Evolutionary conservation across 2,329 filamentous ascomycete species (phyloP).

Genomic region (Aspergillus pseudoviridinutans): DNA sequence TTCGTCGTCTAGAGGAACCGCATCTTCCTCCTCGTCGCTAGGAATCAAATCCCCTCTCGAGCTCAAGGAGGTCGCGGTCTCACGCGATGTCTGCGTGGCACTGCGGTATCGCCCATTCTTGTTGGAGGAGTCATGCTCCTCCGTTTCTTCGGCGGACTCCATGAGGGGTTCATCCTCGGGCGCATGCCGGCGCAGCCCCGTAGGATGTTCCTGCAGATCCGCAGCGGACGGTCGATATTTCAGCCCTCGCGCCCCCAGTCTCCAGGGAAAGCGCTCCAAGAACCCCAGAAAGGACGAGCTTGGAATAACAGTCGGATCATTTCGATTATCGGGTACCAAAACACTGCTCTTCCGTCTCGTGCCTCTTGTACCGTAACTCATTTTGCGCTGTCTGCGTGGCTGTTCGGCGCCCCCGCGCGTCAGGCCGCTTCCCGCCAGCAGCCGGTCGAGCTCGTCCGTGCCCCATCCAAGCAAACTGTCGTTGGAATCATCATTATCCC

Average conservation of each 20-base stretch:
- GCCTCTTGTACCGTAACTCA: conserved; percentile 80
- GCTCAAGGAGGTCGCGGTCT: conserved; percentile 79
- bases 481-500: conserved; percentile 65
- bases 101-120: conserved; percentile 57
- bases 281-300: conserved; percentile 84
- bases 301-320: conserved; percentile 83
- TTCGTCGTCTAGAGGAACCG: conserved; percentile 87
- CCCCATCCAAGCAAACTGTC: conserved; percentile 70
- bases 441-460: conserved; percentile 77
- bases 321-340: conserved; percentile 47
- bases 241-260: conserved; percentile 70
- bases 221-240: conserved; percentile 89
- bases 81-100: conserved; percentile 72
- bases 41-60: conserved; percentile 88
- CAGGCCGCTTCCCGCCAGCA: conserved; percentile 65
- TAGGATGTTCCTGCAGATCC: conserved; percentile 82
- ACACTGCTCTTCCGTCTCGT: conserved; percentile 56
- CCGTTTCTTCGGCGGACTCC: conserved; percentile 53
- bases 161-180: conserved; percentile 69
- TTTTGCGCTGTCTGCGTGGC: conserved; percentile 69
- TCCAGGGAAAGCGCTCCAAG: conserved; percentile 77
- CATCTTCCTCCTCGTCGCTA: conserved; percentile 90
- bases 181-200: conserved; percentile 43
- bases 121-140: conserved; percentile 13
- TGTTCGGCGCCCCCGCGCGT: conserved; percentile 49